phyloP scores from a whole-genome alignment of 2,329 filamentous ascomycete species.

The Fusarium sublunatum region DNA sequence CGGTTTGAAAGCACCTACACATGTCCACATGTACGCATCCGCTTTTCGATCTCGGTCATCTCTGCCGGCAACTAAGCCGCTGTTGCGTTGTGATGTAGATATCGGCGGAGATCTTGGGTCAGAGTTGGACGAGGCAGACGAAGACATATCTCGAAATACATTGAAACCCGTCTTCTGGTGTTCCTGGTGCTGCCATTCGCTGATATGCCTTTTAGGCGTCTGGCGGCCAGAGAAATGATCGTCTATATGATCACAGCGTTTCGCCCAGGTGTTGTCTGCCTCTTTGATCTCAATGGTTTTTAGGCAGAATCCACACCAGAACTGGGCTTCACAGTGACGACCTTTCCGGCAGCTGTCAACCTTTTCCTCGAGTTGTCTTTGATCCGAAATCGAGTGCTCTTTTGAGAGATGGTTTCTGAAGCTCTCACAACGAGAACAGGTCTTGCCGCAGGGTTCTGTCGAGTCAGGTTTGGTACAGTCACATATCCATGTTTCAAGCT shows the following conservation, averaged over 20 bases:
- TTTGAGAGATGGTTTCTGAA: conserved; percentile 72
- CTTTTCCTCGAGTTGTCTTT: conserved; percentile 53
- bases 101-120: conserved; percentile 10
- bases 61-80: conserved; percentile 1
- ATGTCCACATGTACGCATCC: conserved; percentile 46
- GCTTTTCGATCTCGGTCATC: conserved; percentile 24
- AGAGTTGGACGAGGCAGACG: conserved; percentile 7
- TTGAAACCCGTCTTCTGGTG: background rate
- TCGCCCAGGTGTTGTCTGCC: conserved; percentile 64
- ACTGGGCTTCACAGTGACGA: conserved; percentile 71
- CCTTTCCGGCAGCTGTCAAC: conserved; percentile 70
- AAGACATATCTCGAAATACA: background rate
- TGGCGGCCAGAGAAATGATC: conserved; percentile 71
- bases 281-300: conserved; percentile 62
- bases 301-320: conserved; percentile 90
- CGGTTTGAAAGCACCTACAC: conserved; percentile 43
- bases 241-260: conserved; percentile 78
- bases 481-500: conserved; percentile 79
- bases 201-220: conserved; percentile 57
- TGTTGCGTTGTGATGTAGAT: conserved; percentile 16
- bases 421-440: conserved; percentile 67
- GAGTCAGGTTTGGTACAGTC: conserved; percentile 50
- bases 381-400: conserved; percentile 57
- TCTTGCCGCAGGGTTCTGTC: conserved; percentile 62
- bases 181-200: conserved; percentile 64